Base-by-base conservation (phyloP, 2,329 filamentous ascomycete species). In the Rhexocercosporidium sp. region DNA sequence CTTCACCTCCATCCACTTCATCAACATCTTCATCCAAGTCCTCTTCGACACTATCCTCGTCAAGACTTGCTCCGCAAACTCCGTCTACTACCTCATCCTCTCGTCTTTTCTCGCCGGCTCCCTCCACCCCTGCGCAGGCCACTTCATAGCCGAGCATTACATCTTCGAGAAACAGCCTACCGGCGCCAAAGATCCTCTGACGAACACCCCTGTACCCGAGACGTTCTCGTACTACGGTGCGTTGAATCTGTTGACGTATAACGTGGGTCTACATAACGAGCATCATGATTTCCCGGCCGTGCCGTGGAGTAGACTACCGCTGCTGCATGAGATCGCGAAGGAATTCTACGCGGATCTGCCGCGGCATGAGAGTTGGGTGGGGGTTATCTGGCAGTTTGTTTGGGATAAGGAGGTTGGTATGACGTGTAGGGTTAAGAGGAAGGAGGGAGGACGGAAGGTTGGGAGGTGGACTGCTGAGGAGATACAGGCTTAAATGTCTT, bases 121-220 rank as follows among this genome's bases (percentile, higher is more conserved):
- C 56, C 86, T 99, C 37, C 96, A 99, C 81, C 96, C 96, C 3
- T 93, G 95, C 67, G 96, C 96, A 0, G 96, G 93, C 53, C 96
- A 99, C 82, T 99, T 99, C 84, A 99, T 99, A 80, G 94, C 96
- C 66, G 96, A 99, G 83, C 96, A 99, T 81, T 95, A 95, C 81
- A 91, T 95, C 72, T 94, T 93, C 77, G 84, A 89, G 74, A 88
- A 87, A 29, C 77, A 88, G 72, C 70, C 73, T 0, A 22, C 85
- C 20, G 81, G 83, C 11, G 85, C 87, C 66, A 80, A 78, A 62
- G 80, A 90, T 71, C 86, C 89, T 1, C 81, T 84, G 27, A 90
- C 89, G 73, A 71, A 74, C 12, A 70, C 71, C 0, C 85, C 90
- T 18, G 86, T 97, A 4, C 94, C 96, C 2, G 96, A 99, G 84